Evolutionary conservation across 768 basidiomycete genomes (phyloP), one percentile per base, ranked within the genome.

Genomic region (Strobilomyces dryophilus): DNA sequence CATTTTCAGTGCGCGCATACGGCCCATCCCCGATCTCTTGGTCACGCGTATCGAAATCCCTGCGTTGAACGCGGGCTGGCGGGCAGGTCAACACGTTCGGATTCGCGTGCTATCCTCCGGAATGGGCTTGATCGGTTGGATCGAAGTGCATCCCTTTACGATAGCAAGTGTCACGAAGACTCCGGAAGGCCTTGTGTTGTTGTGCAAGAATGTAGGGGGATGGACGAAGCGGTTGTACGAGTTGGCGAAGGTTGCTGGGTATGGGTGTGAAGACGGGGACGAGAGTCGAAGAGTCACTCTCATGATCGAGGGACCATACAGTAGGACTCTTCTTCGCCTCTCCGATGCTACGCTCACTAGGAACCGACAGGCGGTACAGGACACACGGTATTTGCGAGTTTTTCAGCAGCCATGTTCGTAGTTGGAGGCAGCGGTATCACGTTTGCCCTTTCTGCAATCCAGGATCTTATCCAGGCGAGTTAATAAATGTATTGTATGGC

Each of bases 341-440:
- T 36, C 9, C 29, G n/a, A 36, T 26, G 27, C 15, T 18, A 27
- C 17, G 24, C 45, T 59, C 3, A 55, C 37, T 36, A 18, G 53
- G 49, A 53, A 29, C 32, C 10, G 37, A 17, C 60, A 76, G 70
- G 79, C 55, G 74, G 76, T 36, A 57, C 74, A 32, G 68, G 78
- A 10, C 75, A 82, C 57, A 70, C 74, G 0, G 60, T 84, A 17
- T 71, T 77, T 48, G 63, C 74, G 1, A 75, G 74, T 39, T 84
- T 76, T 69, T 78, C 81, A 0, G 75, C 76, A 1, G 76, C 80
- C 11, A 55, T 85, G 54, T 73, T 86, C 53, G 66, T 84, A 39
- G 79, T 79, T 6, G 84, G 82, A 10, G 85, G 84, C 10, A 79
- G 78, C 20, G 84, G 84, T 4, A 79, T 86, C 65, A 79, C 84